These are phyloP conservation scores for Sclerotinia trifoliorum DNA, from an alignment of 2,329 filamentous ascomycete genomes.

Conservation along the genomic window DNA sequence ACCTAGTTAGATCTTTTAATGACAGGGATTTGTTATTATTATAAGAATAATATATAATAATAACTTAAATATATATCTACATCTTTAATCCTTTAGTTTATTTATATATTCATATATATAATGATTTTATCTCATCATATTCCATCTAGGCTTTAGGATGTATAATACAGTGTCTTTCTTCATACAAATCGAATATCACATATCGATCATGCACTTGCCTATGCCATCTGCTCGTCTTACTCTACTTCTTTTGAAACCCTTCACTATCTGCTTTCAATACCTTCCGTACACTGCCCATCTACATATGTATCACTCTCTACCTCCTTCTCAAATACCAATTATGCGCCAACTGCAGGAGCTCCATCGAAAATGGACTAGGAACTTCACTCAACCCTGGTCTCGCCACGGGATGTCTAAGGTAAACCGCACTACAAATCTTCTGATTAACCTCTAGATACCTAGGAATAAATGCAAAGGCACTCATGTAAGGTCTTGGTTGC, in stretches of 20 bases:
- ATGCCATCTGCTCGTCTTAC: background rate
- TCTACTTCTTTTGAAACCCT: background rate
- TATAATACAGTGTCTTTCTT: slow-evolving; percentile 23
- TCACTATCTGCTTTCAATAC: background rate
- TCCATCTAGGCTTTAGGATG: background rate
- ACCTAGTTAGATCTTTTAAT: no score
- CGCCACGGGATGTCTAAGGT: slow-evolving; percentile 89
- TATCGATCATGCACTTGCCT: slow-evolving; percentile 11
- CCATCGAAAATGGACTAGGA: slow-evolving; percentile 73
- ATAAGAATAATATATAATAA: no score
- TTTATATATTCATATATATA: background rate
- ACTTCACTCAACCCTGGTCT: slow-evolving; percentile 77
- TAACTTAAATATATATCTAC: background rate
- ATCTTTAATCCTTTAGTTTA: background rate
- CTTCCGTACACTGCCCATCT: no score
- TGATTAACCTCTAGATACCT: slow-evolving; percentile 97
- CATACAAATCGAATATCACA: slow-evolving; percentile 25
- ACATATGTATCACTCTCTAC: slow-evolving; percentile 29
- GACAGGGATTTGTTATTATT: no score
- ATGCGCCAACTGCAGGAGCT: slow-evolving; percentile 77
- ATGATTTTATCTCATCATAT: background rate
- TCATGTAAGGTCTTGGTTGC: slow-evolving; percentile 82
- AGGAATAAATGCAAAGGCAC: slow-evolving; percentile 90
- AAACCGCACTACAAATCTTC: slow-evolving; percentile 92
- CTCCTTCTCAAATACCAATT: slow-evolving; percentile 77